Evolutionary conservation across 176 grass and related monocot genomes (phyloP).

Genomic region (Elymus sibiricus): DNA sequence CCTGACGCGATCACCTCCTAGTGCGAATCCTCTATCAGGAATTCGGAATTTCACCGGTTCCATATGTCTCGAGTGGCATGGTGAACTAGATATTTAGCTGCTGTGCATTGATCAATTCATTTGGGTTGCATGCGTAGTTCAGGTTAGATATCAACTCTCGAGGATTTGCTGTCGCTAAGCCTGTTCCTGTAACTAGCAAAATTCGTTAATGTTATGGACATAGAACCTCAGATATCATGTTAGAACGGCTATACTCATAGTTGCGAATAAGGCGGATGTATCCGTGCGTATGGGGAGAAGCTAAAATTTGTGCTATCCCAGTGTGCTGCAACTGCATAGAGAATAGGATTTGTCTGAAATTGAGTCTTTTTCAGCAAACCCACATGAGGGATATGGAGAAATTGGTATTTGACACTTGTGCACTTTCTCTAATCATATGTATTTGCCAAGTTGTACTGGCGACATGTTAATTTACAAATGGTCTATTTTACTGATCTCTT

Average conservation of each 20-base stretch:
- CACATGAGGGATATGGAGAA: background rate
- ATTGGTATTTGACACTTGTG: background rate
- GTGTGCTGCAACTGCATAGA: background rate
- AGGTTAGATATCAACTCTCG: background rate
- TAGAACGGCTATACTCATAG: background rate
- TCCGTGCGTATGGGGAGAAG: background rate
- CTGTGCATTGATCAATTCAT: background rate
- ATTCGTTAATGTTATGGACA: background rate
- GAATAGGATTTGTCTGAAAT: background rate
- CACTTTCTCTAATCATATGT: background rate
- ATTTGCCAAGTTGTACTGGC: background rate
- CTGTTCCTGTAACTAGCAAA: background rate
- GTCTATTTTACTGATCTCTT: conserved; percentile 7
- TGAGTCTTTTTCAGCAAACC: background rate
- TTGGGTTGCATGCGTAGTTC: background rate
- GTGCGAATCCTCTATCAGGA: no score
- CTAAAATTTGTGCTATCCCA: background rate
- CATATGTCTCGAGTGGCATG: background rate
- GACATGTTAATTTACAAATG: background rate
- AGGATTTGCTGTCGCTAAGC: background rate
- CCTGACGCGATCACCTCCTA: background rate
- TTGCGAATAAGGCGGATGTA: background rate
- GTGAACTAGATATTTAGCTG: background rate
- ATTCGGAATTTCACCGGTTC: no score
- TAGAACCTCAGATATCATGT: no score